These are phyloP conservation scores for Mikania micrantha DNA, from an alignment of 129 eudicot genomes.

Conservation along the genomic window DNA sequence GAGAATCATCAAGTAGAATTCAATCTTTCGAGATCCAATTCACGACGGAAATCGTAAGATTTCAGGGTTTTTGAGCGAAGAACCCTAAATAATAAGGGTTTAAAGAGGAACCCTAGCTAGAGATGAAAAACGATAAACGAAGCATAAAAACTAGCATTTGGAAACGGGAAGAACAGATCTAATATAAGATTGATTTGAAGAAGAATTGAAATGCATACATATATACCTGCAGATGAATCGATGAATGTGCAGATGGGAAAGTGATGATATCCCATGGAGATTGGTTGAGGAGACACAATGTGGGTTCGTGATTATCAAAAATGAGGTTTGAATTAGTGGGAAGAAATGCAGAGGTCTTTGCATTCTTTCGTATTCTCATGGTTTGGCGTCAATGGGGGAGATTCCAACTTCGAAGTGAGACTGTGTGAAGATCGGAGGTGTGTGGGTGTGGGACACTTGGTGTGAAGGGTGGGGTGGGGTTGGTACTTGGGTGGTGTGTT, in stretches of 20 bases:
- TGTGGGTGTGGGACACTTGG: not conserved
- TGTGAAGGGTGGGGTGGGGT: not conserved
- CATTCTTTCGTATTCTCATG: conserved; percentile 35
- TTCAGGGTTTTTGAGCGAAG: conserved; percentile 7
- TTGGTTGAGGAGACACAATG: conserved; percentile 53
- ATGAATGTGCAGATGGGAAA: conserved; percentile 32
- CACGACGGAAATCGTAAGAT: conserved; percentile 16
- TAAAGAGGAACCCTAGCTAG: conserved; percentile 24
- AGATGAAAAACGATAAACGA: not conserved
- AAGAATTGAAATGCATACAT: conserved; percentile 9
- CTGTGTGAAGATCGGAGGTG: not conserved
- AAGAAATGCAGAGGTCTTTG: conserved; percentile 29
- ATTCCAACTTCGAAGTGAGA: not conserved
- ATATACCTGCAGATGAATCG: conserved; percentile 29
- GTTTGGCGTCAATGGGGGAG: not conserved
- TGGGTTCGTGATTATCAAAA: conserved; percentile 9
- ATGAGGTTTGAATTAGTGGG: conserved; percentile 11
- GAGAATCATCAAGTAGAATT: conserved; percentile 14
- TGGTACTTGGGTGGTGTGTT: not conserved
- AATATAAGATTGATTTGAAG: no score
- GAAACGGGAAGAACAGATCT: conserved; percentile 4
- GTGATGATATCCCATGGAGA: conserved; percentile 68
- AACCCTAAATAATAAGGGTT: conserved; percentile 19
- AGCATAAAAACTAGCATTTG: not conserved
- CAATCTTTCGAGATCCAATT: conserved; percentile 6